These are phyloP conservation scores for Beta macrorhiza DNA, from an alignment of 179 eudicot species.

Conservation along the genomic window DNA sequence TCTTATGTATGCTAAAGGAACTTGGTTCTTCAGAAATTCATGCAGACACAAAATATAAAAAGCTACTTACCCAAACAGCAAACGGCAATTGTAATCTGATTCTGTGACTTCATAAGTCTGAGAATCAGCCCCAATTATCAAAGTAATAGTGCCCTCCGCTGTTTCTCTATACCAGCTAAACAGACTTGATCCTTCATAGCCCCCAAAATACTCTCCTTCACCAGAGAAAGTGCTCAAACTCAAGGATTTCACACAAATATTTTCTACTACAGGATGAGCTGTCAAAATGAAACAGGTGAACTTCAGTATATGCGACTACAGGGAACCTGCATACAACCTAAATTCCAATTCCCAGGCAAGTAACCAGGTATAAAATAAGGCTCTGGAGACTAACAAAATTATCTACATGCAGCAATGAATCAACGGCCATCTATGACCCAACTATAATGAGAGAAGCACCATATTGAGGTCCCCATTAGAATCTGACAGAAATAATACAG, in stretches of 20 bases:
- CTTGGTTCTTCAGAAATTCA: background rate
- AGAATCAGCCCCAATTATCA: conserved; percentile 66
- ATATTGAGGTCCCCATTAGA: background rate
- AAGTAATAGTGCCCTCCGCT: conserved; percentile 56
- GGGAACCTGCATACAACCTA: background rate
- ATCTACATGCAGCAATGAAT: background rate
- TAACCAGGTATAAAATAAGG: background rate
- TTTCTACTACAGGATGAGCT: conserved; percentile 73
- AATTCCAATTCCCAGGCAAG: background rate
- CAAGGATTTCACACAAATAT: conserved; percentile 54
- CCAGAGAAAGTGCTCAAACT: conserved; percentile 57
- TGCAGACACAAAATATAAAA: background rate
- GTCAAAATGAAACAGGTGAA: conserved; percentile 27
- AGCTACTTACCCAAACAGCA: conserved; percentile 79
- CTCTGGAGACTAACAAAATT: background rate
- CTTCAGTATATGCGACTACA: conserved; percentile 16
- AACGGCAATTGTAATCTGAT: conserved; percentile 77
- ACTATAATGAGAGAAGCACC: background rate
- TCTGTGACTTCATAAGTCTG: conserved; percentile 81
- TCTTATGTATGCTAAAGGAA: background rate
- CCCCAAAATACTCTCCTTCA: conserved; percentile 95
- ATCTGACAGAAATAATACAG: background rate
- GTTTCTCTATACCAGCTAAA: conserved; percentile 94
- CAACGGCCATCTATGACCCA: background rate
- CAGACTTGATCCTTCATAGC: conserved; percentile 81